Base-by-base conservation (phyloP, 2,329 filamentous ascomycete species). In the Zarea fungicola region DNA sequence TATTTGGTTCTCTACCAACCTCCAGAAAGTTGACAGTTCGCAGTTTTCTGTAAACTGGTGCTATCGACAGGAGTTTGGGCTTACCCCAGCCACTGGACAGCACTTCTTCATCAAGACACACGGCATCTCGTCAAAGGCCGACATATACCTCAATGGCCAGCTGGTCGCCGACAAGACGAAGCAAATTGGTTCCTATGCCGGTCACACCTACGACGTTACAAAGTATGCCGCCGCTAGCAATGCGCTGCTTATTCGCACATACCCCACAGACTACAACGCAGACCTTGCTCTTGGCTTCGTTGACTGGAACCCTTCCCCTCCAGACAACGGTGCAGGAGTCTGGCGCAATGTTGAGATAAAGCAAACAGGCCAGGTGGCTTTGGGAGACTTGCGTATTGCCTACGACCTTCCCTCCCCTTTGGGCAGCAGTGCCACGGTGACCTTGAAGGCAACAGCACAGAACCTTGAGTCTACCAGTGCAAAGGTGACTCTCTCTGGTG, bases 311-410 rank as follows among this genome's bases (percentile, higher is more conserved):
- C 78, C 78, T 0, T 75, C 75, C 47, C 77, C 80, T 0, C 72
- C 77, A 0, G 81, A 84, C 58, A 83, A 83, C 40, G 80, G 80
- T 2, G 82, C 79, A 0, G 81, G 81, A 0, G 66, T 85, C 8
- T 85, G 81, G 81, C 70, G 81, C 5, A 66, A 83, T 34, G 66
- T 84, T 1, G 70, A 73, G 28, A 47, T 84, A 34, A 76, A 73
- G 42, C 71, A 77, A 58, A 81, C 76, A 0, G 80, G 80, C 0
- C 59, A 74, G 0, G 70, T 80, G 2, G 62, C 66, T 3, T 55
- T 77, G 43, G 73, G 68, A 0, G 61, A 73, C 0, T 54, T 77
- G 21, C 68, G 74, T 6, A 65, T 81, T 1, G 55, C 66, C 0
- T 74, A 74, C 1, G 61, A 74, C 36, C 69, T 73, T 13, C 59